phyloP scores from a whole-genome alignment of 345 rosid species.

The Melaleuca alternifolia region DNA sequence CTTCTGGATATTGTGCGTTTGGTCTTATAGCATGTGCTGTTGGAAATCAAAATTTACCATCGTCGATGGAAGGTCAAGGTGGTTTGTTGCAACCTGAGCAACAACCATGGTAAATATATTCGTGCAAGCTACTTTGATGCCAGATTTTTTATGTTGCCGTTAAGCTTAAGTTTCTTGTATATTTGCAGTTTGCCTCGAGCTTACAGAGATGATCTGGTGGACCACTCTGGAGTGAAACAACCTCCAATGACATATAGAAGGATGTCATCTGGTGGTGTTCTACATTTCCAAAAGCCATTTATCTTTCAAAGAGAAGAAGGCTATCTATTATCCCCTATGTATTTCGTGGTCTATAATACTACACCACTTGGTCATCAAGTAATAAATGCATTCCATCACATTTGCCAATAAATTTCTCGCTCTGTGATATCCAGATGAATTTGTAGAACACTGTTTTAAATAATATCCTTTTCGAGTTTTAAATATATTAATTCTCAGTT shows the following conservation, averaged over 20 bases:
- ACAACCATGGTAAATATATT: too few species aligned
- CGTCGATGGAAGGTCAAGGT: constrained; percentile 15
- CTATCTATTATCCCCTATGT: constrained; percentile 40
- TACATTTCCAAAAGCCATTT: constrained; percentile 55
- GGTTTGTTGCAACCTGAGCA: constrained; percentile 18
- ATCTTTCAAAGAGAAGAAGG: constrained; percentile 42
- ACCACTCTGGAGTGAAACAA: constrained; percentile 15
- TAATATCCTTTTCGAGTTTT: background rate
- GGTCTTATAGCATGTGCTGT: constrained; percentile 47
- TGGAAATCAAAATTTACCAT: constrained; percentile 17
- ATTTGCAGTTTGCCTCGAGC: constrained; percentile 25
- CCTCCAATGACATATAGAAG: constrained; percentile 17
- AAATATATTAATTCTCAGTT: background rate
- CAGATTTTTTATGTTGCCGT: background rate
- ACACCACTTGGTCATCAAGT: too few species aligned
- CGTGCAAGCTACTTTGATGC: background rate
- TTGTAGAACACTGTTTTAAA: too few species aligned
- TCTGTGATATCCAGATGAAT: too few species aligned
- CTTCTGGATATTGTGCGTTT: constrained; percentile 70
- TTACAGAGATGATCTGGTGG: constrained; percentile 10
- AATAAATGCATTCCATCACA: too few species aligned
- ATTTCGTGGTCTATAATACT: too few species aligned
- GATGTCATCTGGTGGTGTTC: constrained; percentile 51
- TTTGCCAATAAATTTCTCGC: too few species aligned
- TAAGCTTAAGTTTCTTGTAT: background rate